Conservation (phyloP, 306 rosid species). For the Cajanus cajan region DNA sequence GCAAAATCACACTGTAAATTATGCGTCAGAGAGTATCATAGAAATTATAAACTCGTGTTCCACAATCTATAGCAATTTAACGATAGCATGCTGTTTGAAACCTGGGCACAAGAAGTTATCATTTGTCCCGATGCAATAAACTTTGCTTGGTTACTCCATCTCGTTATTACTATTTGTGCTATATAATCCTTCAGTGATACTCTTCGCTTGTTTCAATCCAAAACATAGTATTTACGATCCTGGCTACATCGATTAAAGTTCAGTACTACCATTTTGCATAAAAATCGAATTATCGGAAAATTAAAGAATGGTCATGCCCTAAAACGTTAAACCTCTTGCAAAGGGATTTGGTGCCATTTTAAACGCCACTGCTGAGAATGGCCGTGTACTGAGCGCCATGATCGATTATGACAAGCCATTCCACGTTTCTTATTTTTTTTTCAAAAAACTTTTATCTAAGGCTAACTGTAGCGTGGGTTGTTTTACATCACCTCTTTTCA, state of each 20-base stretch:
- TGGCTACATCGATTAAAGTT: neutral
- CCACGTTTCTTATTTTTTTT: too few relatives aligned
- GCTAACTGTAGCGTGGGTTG: too few relatives aligned
- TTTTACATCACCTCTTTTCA: too few relatives aligned
- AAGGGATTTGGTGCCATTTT: neutral
- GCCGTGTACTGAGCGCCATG: neutral
- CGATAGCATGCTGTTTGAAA: neutral
- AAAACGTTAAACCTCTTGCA: neutral
- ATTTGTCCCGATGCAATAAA: neutral
- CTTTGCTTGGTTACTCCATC: neutral
- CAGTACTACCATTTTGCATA: neutral
- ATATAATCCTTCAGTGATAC: neutral
- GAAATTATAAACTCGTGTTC: neutral
- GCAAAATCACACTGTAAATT: conserved; percentile 25
- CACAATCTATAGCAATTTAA: neutral
- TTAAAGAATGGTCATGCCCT: neutral
- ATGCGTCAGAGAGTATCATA: neutral
- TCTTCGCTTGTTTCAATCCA: neutral
- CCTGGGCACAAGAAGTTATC: neutral
- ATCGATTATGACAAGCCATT: too few relatives aligned
- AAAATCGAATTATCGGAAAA: neutral
- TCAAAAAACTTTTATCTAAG: too few relatives aligned
- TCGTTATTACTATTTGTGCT: neutral
- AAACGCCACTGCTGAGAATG: neutral
- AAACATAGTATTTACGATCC: neutral